These are phyloP conservation scores for Alternaria brassicicola DNA, from an alignment of 2,329 filamentous ascomycete genomes.

Conservation along the genomic window DNA sequence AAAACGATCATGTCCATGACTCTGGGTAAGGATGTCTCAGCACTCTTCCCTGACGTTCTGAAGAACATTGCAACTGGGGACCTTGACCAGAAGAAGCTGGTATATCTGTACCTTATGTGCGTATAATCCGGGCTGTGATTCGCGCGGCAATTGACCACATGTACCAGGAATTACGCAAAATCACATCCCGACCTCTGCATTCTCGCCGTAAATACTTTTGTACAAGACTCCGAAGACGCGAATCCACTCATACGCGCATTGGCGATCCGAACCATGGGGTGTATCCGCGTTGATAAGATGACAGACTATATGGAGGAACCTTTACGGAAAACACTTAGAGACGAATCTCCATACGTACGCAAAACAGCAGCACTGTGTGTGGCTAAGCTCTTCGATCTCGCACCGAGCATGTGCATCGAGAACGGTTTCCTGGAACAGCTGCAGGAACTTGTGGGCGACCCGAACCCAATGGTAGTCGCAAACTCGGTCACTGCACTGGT, in stretches of 20 bases:
- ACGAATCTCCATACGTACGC: slow-evolving; percentile 97
- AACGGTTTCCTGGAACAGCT: slow-evolving; percentile 94
- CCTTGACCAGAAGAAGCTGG: slow-evolving; percentile 98
- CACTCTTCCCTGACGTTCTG: slow-evolving; percentile 93
- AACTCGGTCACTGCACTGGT: slow-evolving; percentile 94
- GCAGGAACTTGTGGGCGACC: slow-evolving; percentile 95
- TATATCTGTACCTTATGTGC: slow-evolving; percentile 97
- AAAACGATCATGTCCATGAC: slow-evolving; percentile 99
- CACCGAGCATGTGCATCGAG: slow-evolving; percentile 89
- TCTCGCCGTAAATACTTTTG: slow-evolving; percentile 97
- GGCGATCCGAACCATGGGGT: slow-evolving; percentile 97
- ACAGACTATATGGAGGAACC: slow-evolving; percentile 99
- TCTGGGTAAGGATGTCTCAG: slow-evolving; percentile 95
- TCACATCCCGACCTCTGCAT: slow-evolving; percentile 98
- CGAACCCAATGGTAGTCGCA: slow-evolving; percentile 98
- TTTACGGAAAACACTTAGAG: slow-evolving; percentile 89
- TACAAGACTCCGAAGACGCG: slow-evolving; percentile 98
- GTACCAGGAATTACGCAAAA: slow-evolving; percentile 93
- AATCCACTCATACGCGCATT: slow-evolving; percentile 94
- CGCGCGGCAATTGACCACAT: slow-evolving; percentile 11
- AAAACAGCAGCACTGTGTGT: slow-evolving; percentile 98
- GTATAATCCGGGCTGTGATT: slow-evolving; percentile 5
- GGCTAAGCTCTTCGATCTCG: slow-evolving; percentile 95
- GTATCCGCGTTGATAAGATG: slow-evolving; percentile 98
- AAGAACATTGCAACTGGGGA: slow-evolving; percentile 98